Evolutionary conservation across 768 basidiomycete genomes (phyloP).

Genomic region (Kondoa subrosea): DNA sequence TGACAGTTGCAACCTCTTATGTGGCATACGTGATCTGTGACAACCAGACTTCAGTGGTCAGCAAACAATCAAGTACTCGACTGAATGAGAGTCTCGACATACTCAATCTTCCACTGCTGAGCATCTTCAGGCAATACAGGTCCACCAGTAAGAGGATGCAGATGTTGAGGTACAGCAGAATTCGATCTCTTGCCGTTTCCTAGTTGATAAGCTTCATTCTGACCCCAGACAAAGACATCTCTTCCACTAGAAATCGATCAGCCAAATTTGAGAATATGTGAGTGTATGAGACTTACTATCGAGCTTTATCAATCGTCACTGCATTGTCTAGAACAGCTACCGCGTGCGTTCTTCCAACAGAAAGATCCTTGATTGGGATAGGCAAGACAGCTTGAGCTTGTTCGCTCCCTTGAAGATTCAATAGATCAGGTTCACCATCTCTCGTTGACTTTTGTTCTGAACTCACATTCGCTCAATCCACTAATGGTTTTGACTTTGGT

Average conservation of each 20-base stretch:
- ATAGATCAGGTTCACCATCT: too few relatives aligned
- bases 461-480: slow-evolving; percentile 68
- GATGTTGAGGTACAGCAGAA: slow-evolving; percentile 34
- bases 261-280: not conserved
- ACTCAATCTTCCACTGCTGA: slow-evolving; percentile 29
- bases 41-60: too few relatives aligned
- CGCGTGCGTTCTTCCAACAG: slow-evolving; percentile 22
- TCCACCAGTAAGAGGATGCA: slow-evolving; percentile 29
- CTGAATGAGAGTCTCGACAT: too few relatives aligned
- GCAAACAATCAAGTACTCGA: too few relatives aligned
- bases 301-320: slow-evolving; percentile 12
- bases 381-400: slow-evolving; percentile 11
- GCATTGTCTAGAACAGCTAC: slow-evolving; percentile 25
- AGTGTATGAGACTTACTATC: slow-evolving; percentile 1
- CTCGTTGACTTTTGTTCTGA: not conserved
- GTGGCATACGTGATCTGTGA: slow-evolving; percentile 36
- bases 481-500: slow-evolving; percentile 60
- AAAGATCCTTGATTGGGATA: slow-evolving; percentile 23
- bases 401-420: slow-evolving; percentile 24
- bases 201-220: slow-evolving; percentile 31
- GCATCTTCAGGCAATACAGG: slow-evolving; percentile 19
- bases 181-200: slow-evolving; percentile 35
- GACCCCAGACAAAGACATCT: slow-evolving; percentile 26
- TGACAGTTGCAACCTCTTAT: slow-evolving; percentile 33
- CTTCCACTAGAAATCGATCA: slow-evolving; percentile 15